These are phyloP conservation scores for Botrytis paeoniae DNA, from an alignment of 2,329 filamentous ascomycete genomes.

Conservation along the genomic window DNA sequence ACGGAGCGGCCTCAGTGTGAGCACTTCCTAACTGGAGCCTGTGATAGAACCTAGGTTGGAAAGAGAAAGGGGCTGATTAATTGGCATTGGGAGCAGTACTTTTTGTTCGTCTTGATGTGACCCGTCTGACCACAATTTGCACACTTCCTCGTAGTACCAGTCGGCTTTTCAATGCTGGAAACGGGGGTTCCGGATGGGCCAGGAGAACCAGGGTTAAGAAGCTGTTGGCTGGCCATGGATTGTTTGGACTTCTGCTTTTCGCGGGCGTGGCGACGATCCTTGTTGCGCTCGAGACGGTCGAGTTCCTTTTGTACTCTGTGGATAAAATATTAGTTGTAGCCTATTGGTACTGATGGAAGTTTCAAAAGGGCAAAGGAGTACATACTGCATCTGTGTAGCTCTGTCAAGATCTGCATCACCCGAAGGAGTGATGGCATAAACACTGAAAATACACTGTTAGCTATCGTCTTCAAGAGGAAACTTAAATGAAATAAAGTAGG, in stretches of 20 bases:
- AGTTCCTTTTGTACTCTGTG: slow-evolving; percentile 69
- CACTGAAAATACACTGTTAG: slow-evolving; percentile 40
- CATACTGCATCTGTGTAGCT: slow-evolving; percentile 56
- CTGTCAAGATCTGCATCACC: slow-evolving; percentile 65
- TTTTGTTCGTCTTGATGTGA: slow-evolving; percentile 99
- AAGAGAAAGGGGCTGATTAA: slow-evolving; percentile 16
- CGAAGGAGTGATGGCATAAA: slow-evolving; percentile 60
- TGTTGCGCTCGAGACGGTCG: slow-evolving; percentile 83
- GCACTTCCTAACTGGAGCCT: background rate
- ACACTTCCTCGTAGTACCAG: slow-evolving; percentile 82
- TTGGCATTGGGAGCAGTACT: slow-evolving; percentile 52
- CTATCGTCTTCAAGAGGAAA: background rate
- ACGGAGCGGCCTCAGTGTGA: slow-evolving; percentile 11
- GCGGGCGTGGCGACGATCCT: slow-evolving; percentile 82
- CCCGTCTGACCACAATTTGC: slow-evolving; percentile 96
- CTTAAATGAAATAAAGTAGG: background rate
- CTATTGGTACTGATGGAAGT: too few relatives aligned
- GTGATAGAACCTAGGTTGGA: slow-evolving; percentile 3
- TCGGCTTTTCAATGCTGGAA: slow-evolving; percentile 49
- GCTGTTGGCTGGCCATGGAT: slow-evolving; percentile 19
- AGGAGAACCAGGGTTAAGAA: slow-evolving; percentile 41
- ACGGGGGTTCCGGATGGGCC: slow-evolving; percentile 42
- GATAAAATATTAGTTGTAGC: background rate
- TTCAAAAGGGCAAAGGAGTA: background rate
- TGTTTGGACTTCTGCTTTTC: slow-evolving; percentile 77